Conservation (phyloP, 805 yeast genomes). For the Naumovozyma dairenensis region DNA sequence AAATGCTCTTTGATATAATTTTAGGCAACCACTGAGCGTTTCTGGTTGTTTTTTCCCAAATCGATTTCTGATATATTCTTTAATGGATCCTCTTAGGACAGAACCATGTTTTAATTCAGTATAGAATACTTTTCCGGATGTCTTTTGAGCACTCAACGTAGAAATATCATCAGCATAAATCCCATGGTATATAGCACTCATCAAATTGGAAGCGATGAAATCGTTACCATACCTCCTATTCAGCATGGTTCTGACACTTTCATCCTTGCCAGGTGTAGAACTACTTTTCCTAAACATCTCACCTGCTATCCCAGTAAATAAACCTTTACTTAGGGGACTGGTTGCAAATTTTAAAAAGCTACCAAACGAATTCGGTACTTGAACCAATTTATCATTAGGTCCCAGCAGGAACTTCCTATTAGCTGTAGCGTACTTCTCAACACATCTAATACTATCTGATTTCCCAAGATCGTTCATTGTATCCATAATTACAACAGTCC, state of each 20-base stretch:
- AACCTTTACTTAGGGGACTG: conserved; percentile 37
- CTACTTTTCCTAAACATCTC: conserved; percentile 40
- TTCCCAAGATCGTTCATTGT: conserved; percentile 39
- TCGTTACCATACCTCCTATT: conserved; percentile 54
- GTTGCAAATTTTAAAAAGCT: conserved; percentile 29
- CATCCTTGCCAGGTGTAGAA: conserved; percentile 39
- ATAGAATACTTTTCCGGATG: conserved; percentile 45
- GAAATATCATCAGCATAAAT: conserved; percentile 80
- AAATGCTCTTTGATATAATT: conserved; percentile 33
- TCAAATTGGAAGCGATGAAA: conserved; percentile 40
- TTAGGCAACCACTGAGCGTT: conserved; percentile 25
- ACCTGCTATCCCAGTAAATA: conserved; percentile 35
- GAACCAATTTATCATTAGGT: conserved; percentile 36
- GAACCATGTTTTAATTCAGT: conserved; percentile 56
- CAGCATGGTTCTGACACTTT: conserved; percentile 59
- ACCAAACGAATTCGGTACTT: conserved; percentile 40
- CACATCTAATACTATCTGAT: conserved; percentile 44
- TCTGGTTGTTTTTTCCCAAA: conserved; percentile 2
- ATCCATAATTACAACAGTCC: conserved; percentile 61
- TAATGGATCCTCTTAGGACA: conserved; percentile 36
- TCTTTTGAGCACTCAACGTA: conserved; percentile 53
- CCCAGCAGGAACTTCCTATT: conserved; percentile 62
- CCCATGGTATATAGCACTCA: conserved; percentile 82
- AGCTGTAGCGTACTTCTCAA: conserved; percentile 49
- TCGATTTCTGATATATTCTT: conserved; percentile 25